Evolutionary conservation across 2,329 filamentous ascomycete genomes (phyloP), one percentile per base, ranked within the genome.

Genomic region (Davidsoniella virescens): DNA sequence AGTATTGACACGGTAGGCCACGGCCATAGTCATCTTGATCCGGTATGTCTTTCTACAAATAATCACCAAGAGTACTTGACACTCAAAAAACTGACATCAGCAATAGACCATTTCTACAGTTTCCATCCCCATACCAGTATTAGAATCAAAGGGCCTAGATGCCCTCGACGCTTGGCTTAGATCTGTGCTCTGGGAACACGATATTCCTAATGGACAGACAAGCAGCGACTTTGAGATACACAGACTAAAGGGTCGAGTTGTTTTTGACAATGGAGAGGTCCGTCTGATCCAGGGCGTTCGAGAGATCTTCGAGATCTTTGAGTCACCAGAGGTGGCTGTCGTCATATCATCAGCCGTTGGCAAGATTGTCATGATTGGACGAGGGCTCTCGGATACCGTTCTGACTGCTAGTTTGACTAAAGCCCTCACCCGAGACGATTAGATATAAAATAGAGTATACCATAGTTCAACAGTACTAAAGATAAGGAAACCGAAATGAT

Each of bases 281-380:
- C 84, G 86, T 61, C 77, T 96, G 55, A 71, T 96, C 6, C 92
- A 98, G 63, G 92, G 88, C 2, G 92, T 98, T 1, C 71, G 90
- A 49, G 90, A 95, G 58, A 75, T 96, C 14, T 98, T 96, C 63
- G 92, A 98, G 59, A 83, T 96, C 20, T 76, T 86, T 20, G 87
- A 94, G 56, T 68, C 66, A 6, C 65, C 67, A 4, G 57, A 62
- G 8, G 62, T 60, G 43, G 45, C 48, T 3, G 53, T 53, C 14
- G 55, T 57, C 8, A 56, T 54, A 41, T 51, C 52, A 10, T 54
- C 60, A 9, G 56, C 57, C 23, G 56, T 62, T 37, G 73, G 78
- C 18, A 83, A 83, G 61, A 65, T 83, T 45, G 73, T 83, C 8
- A 58, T 83, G 43, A 82, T 83, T 61, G 79, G 79, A 42, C 69